phyloP scores from a whole-genome alignment of 2,329 filamentous ascomycete species.

The Verticillium dahliae region DNA sequence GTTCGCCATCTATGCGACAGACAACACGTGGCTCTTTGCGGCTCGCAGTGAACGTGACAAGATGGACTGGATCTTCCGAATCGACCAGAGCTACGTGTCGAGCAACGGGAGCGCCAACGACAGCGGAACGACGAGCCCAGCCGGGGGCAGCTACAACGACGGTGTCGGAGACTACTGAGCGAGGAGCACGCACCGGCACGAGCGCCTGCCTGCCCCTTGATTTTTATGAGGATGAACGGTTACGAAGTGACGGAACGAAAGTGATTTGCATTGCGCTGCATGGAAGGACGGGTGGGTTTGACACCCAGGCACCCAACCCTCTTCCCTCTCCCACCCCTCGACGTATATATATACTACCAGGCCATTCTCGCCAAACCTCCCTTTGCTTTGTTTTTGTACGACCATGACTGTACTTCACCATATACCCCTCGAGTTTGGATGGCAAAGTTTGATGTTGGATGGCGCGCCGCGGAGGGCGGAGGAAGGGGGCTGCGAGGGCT shows the following conservation, averaged over 20 bases:
- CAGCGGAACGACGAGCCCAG: conserved; percentile 31
- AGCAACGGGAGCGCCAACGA: conserved; percentile 33
- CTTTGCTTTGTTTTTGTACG: neutral
- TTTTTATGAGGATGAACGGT: neutral
- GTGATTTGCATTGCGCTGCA: neutral
- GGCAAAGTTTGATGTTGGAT: neutral
- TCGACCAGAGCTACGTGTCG: conserved; percentile 71
- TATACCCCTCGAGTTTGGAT: conserved; percentile 1
- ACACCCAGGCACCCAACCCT: neutral
- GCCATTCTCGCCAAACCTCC: neutral
- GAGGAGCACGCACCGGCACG: neutral
- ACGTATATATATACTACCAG: neutral
- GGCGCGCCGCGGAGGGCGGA: neutral
- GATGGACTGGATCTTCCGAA: conserved; percentile 92
- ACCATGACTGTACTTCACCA: neutral
- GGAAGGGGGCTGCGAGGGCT: neutral
- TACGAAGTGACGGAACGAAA: neutral
- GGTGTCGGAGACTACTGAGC: conserved; percentile 3
- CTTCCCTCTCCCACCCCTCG: neutral
- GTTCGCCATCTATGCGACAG: conserved; percentile 89
- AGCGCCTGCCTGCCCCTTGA: too few relatives aligned
- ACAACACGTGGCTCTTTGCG: conserved; percentile 94
- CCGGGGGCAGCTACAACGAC: conserved; percentile 3
- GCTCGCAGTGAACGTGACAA: conserved; percentile 86
- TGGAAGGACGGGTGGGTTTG: neutral